phyloP scores from a whole-genome alignment of 2,329 filamentous ascomycete species.

The Fonsecaea multimorphosa region DNA sequence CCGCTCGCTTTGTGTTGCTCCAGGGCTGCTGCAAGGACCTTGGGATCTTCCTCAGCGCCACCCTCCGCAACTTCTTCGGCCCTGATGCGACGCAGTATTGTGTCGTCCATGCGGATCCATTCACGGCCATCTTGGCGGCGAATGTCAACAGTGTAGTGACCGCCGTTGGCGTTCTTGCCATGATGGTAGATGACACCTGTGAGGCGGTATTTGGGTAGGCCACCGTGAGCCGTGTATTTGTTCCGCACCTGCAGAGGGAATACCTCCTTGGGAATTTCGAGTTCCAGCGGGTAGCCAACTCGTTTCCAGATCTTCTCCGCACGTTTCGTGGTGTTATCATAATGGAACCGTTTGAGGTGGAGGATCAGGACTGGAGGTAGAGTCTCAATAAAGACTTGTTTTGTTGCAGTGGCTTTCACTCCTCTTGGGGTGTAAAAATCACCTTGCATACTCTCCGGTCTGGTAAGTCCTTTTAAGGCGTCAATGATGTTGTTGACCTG shows the following conservation, averaged over 20 bases:
- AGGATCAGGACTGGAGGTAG: slow-evolving; percentile 90
- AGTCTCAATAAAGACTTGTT: slow-evolving; percentile 92
- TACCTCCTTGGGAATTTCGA: slow-evolving; percentile 90
- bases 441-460: slow-evolving; percentile 81
- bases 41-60: slow-evolving; percentile 79
- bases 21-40: slow-evolving; percentile 68
- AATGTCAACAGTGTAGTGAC: slow-evolving; percentile 98
- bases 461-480: slow-evolving; percentile 82
- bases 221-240: slow-evolving; percentile 67
- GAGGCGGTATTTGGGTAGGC: slow-evolving; percentile 81
- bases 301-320: slow-evolving; percentile 99
- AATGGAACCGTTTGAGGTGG: slow-evolving; percentile 96
- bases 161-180: slow-evolving; percentile 92
- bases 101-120: slow-evolving; percentile 97
- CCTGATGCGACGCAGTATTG: slow-evolving; percentile 80
- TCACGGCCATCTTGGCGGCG: slow-evolving; percentile 91
- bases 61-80: slow-evolving; percentile 88
- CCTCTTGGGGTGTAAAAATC: slow-evolving; percentile 82
- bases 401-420: slow-evolving; percentile 77
- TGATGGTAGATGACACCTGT: slow-evolving; percentile 96
- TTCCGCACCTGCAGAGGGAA: slow-evolving; percentile 78
- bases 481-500: slow-evolving; percentile 91
- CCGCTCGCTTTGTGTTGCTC: slow-evolving; percentile 66
- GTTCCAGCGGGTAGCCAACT: slow-evolving; percentile 89
- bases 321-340: slow-evolving; percentile 78